These are phyloP conservation scores for Diaporthe velutina DNA, from an alignment of 2,329 filamentous ascomycete genomes.

Conservation along the genomic window DNA sequence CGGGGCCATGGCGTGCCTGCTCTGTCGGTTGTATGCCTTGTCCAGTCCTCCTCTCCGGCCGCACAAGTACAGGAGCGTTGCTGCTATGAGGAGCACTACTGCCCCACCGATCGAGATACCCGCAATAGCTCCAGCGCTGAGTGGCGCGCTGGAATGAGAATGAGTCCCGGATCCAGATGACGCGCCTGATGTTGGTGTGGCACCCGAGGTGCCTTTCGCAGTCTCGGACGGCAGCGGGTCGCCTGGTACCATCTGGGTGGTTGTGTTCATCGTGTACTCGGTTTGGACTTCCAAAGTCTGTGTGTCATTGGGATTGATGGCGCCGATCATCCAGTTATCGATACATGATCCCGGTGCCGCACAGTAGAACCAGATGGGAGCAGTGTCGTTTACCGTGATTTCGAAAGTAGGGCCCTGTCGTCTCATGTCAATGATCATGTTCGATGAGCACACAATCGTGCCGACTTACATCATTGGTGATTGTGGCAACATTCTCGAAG, in stretches of 20 bases:
- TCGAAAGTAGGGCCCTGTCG: slow-evolving; percentile 56
- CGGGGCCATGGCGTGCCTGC: slow-evolving; percentile 40
- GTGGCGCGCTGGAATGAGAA: slow-evolving; percentile 22
- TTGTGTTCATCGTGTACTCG: slow-evolving; percentile 59
- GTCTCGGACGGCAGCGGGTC: slow-evolving; percentile 65
- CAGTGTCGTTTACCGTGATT: slow-evolving; percentile 68
- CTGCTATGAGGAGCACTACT: slow-evolving; percentile 57
- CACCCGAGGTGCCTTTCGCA: slow-evolving; percentile 43
- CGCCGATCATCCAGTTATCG: slow-evolving; percentile 78
- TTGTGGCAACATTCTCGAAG: slow-evolving; percentile 58
- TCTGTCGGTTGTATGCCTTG: slow-evolving; percentile 49
- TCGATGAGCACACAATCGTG: slow-evolving; percentile 42
- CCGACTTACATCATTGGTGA: slow-evolving; percentile 58
- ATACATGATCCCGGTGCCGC: slow-evolving; percentile 76
- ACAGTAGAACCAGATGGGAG: slow-evolving; percentile 79
- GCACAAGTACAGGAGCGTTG: slow-evolving; percentile 62
- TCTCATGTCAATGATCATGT: slow-evolving; percentile 13
- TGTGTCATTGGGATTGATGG: slow-evolving; percentile 75
- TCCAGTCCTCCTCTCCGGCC: slow-evolving; percentile 56
- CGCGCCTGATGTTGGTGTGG: slow-evolving; percentile 26
- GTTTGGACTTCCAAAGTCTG: slow-evolving; percentile 63
- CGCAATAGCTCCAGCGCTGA: slow-evolving; percentile 64
- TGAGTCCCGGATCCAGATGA: slow-evolving; percentile 35
- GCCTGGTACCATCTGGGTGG: slow-evolving; percentile 67
- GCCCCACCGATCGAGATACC: slow-evolving; percentile 69